Base-by-base conservation (phyloP, 2,329 filamentous ascomycete genomes). In the Phialocephala sp. region DNA sequence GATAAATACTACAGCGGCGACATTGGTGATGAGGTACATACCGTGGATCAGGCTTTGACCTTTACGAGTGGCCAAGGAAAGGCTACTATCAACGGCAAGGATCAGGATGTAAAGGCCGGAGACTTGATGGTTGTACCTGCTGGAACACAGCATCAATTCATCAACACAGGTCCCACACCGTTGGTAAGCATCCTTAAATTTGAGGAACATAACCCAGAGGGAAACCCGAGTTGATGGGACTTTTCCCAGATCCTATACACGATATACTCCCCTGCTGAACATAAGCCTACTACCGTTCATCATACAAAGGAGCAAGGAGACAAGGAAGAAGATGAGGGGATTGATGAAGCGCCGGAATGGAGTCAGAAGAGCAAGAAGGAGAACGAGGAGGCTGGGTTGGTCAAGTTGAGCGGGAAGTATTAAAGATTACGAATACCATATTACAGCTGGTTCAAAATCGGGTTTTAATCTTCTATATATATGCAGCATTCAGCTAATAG, bases 11-110 rank as follows among this genome's bases (percentile, higher is more conserved):
- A 24, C 2, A 50, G 45, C 15, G 87, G 87, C 2, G 87, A 90
- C 36, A 89, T 90, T 70, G 86, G 87, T n/a, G 87, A 89, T 60
- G 87, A 89, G 77, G 87, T 88, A 66, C 87, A 89, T 73, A 85
- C 84, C 0, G 87, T 89, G 43, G 87, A 90, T 68, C 87, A 90
- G 70, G 85, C 87, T 63, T 78, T 90, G 14, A 86, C 88, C 14
- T 89, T 90, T 76, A 90, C 86, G 0, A 84, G 82, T 6, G 87
- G 87, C 14, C 79, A 77, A 12, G 86, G 84, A 0, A 83, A 84
- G 32, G 87, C 86, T 1, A 87, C 84, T 2, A 82, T 89, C 4
- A 83, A 81, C 18, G 86, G 85, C 0, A 84, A 84, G 62, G 84
- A 88, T 60, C 85, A 88, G 63, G 76, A 79, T 32, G 78, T 80